phyloP scores from a whole-genome alignment of 2,329 filamentous ascomycete genomes.

The Alternaria triticina region DNA sequence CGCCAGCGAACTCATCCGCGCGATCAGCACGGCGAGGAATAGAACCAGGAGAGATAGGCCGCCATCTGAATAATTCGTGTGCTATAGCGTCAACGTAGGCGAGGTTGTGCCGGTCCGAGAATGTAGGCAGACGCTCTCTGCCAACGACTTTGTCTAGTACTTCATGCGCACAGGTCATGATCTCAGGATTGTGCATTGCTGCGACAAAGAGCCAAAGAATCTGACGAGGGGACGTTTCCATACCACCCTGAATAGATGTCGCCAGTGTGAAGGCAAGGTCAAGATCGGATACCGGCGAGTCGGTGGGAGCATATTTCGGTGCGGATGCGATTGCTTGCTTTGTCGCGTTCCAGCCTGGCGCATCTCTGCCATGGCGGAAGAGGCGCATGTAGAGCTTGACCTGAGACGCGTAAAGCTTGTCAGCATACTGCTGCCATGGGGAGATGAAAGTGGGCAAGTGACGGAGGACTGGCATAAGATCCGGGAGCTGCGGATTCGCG shows the following conservation, averaged over 20 bases:
- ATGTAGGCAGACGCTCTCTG: slow-evolving; percentile 8
- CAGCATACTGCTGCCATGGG: slow-evolving; percentile 12
- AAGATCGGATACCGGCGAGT: slow-evolving; percentile 3
- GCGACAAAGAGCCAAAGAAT: slow-evolving; percentile 15
- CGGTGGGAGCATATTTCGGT: slow-evolving; percentile 3
- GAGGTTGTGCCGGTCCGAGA: slow-evolving; percentile 5
- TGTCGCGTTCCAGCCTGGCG: slow-evolving; percentile 13
- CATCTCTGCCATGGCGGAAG: slow-evolving; percentile 4
- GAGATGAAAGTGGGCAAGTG: slow-evolving; percentile 6
- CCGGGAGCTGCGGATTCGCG: slow-evolving; percentile 16
- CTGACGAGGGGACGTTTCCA: slow-evolving; percentile 17
- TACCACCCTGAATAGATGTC: slow-evolving; percentile 15
- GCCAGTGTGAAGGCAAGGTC: slow-evolving; percentile 17
- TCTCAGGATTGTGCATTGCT: neutral
- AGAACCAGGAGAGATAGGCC: slow-evolving; percentile 12
- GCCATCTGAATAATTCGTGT: slow-evolving; percentile 15
- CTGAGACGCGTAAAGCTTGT: slow-evolving; percentile 13
- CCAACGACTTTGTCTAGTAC: slow-evolving; percentile 11
- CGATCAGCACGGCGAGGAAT: slow-evolving; percentile 12
- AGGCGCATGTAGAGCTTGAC: slow-evolving; percentile 13
- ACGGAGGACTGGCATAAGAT: slow-evolving; percentile 10
- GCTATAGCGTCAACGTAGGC: slow-evolving; percentile 11
- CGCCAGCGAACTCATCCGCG: slow-evolving; percentile 9
- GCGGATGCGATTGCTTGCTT: slow-evolving; percentile 12
- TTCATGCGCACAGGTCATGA: slow-evolving; percentile 7